phyloP scores from a whole-genome alignment of 768 basidiomycete genomes.

The Tricholoma terreum region DNA sequence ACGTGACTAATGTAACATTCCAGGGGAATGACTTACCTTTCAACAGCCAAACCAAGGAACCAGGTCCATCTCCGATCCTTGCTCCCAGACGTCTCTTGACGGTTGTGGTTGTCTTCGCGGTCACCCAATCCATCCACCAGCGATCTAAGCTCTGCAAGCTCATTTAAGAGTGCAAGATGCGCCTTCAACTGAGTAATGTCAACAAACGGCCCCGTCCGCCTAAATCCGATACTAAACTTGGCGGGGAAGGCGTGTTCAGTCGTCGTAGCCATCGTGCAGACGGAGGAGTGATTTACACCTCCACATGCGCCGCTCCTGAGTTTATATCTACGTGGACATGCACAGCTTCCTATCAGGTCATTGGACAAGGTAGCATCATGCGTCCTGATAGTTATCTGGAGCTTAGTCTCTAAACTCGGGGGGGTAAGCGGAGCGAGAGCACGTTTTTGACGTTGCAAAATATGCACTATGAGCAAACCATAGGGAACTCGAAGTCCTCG shows the following conservation, averaged over 20 bases:
- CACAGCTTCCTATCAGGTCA: too few species aligned
- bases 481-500: too few species aligned
- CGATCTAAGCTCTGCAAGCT: constrained; percentile 7
- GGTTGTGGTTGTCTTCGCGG: too few species aligned
- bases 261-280: background rate
- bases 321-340: too few species aligned
- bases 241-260: background rate
- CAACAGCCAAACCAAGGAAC: constrained; percentile 20
- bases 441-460: too few species aligned
- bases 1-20: background rate
- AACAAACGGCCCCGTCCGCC: constrained; percentile 11
- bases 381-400: too few species aligned
- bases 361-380: too few species aligned
- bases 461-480: too few species aligned
- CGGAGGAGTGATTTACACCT: too few species aligned
- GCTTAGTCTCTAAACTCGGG: too few species aligned
- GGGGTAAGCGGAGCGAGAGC: too few species aligned
- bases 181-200: constrained; percentile 12
- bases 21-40: constrained; percentile 10
- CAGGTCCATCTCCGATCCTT: constrained; percentile 14
- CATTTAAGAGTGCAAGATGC: constrained; percentile 18
- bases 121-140: constrained; percentile 6
- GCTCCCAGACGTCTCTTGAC: constrained; percentile 2
- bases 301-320: too few species aligned
- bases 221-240: background rate